Evolutionary conservation across 2,329 filamentous ascomycete species (phyloP), one percentile per base, ranked within the genome.

Genomic region (Penicillium brevicompactum): DNA sequence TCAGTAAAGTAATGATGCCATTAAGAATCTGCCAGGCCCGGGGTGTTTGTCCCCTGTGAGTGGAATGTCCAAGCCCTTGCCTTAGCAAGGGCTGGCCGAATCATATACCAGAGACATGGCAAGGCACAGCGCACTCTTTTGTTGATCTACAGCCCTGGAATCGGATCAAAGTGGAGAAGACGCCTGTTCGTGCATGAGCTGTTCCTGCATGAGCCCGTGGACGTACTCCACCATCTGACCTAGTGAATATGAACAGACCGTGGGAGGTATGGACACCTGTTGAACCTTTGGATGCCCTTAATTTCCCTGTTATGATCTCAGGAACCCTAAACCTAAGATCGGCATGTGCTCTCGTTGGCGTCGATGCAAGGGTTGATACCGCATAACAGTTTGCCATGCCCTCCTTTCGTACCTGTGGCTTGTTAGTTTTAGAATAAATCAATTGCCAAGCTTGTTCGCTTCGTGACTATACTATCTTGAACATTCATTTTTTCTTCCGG

Each of bases 21-120:
- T 32, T 31, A 21, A 30, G 51, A 47, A 57, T 57, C 43, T 58
- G 57, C 55, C 32, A 60, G 49, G 46, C 34, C 14, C 43, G 22
- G 38, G 45, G 37, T 27, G 14, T 21, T 56, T 57, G 38, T 43
- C 56, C 61, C 56, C 54, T 59, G 22, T 49, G 34, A 14, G 27
- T 56, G 60, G 61, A 64, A 64, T 64, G 51, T 18, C 27, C 30
- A n/a, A 11, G 56, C 61, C 61, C 61, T 62, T 52, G 51, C 61
- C 51, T 59, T 53, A 61, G 61, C 60, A 62, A 64, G 61, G 61
- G 61, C 54, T n/a, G 31, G 42, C 18, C 38, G 9, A 30, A 45
- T 42, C 27, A 42, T 32, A 55, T 18, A 13, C 18, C 7, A 41
- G 6, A 27, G 37, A 43, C 30, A 43, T 30, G 31, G 18, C 38